Percentiles rank a stretch among this genome's conserved stretches.
phyloP scores from a whole-genome alignment of 495 filamentous ascomycete genomes.

The Neurospora sp. region DNA sequence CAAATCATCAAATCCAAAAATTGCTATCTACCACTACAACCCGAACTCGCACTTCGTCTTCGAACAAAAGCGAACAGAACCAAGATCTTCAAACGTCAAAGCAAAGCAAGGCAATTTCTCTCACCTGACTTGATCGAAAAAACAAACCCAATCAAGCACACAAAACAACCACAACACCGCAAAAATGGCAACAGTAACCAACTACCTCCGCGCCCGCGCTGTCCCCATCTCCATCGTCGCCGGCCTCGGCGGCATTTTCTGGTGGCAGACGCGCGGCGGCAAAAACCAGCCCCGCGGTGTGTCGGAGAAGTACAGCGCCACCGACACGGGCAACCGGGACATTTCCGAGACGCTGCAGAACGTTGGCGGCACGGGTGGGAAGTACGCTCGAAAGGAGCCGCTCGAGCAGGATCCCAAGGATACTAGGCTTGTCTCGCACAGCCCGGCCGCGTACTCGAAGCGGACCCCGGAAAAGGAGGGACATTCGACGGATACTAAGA shows the following conservation, averaged over 20 bases:
- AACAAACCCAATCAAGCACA: background rate
- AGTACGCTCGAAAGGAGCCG: background rate
- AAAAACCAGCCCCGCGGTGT: slow-evolving; percentile 12
- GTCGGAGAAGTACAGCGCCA: background rate
- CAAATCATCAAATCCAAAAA: background rate
- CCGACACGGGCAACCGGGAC: background rate
- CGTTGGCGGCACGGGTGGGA: slow-evolving; percentile 9
- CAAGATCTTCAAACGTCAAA: background rate
- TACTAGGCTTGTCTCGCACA: background rate
- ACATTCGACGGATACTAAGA: background rate
- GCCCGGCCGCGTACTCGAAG: slow-evolving; percentile 6
- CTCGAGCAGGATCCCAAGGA: slow-evolving; percentile 9
- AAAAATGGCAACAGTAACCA: background rate
- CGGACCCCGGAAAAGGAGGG: slow-evolving; percentile 1
- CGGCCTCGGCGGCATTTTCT: slow-evolving; percentile 10
- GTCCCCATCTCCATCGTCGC: slow-evolving; percentile 6
- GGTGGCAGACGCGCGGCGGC: slow-evolving; percentile 16
- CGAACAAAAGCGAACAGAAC: background rate
- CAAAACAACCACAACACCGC: background rate
- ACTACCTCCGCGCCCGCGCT: slow-evolving; percentile 11
- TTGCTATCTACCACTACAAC: background rate
- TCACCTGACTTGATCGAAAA: background rate
- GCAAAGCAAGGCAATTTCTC: background rate
- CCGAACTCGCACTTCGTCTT: background rate
- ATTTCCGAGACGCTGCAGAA: slow-evolving; percentile 13